A percentile compares a stretch with the other conserved stretches of the same genome.
Evolutionary conservation across 768 basidiomycete species (phyloP).

Genomic region (Pleurotus platypus): DNA sequence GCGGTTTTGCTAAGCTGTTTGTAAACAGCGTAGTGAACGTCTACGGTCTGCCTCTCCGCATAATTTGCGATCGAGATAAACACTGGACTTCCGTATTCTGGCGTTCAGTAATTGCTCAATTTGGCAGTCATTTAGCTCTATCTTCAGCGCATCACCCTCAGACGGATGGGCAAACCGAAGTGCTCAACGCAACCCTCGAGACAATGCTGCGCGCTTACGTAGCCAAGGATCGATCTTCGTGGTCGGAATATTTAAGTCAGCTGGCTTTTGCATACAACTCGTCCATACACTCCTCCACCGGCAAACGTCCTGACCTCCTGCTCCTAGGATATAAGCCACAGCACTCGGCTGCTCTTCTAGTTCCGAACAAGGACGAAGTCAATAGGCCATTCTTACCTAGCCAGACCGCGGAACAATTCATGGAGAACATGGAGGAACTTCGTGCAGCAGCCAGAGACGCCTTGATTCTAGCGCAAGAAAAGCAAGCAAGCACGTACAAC

Average conservation of each 20-base stretch:
- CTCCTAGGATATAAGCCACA: conserved; percentile 18
- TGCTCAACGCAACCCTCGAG: too few species aligned
- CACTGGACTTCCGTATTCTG: too few species aligned
- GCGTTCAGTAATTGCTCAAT: too few species aligned
- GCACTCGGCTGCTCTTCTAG: neutral
- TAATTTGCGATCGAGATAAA: too few species aligned
- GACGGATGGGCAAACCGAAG: too few species aligned
- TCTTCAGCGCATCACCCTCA: too few species aligned
- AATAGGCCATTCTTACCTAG: conserved; percentile 5
- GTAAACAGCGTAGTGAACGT: too few species aligned
- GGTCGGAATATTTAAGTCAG: conserved; percentile 3
- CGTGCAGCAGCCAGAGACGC: neutral
- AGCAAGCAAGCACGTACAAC: neutral
- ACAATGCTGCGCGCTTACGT: too few species aligned
- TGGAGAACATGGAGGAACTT: neutral
- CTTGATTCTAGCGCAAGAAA: neutral
- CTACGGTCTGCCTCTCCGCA: too few species aligned
- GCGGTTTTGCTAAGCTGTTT: too few species aligned
- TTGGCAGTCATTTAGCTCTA: too few species aligned
- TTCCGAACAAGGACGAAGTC: neutral
- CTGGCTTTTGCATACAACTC: conserved; percentile 23
- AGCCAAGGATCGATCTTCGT: too few species aligned
- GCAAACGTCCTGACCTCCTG: conserved; percentile 15
- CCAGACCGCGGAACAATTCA: neutral
- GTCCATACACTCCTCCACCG: conserved; percentile 14